These are phyloP conservation scores for Debaryomyces sp. DNA, from an alignment of 1,139 yeast genomes.

Conservation along the genomic window DNA sequence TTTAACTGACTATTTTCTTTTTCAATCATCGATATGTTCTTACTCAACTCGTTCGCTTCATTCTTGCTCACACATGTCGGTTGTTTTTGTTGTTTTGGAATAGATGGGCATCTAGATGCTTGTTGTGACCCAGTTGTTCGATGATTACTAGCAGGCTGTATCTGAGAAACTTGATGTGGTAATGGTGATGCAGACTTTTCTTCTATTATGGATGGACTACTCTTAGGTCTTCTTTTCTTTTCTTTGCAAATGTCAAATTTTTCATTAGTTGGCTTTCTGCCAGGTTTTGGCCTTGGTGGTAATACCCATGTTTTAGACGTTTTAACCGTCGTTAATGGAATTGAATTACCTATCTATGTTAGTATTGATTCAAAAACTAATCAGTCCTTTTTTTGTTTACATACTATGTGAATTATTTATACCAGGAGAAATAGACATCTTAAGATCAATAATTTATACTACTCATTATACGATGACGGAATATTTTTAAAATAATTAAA, in stretches of 20 bases:
- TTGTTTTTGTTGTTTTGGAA: background rate
- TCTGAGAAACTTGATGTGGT: slow-evolving; percentile 86
- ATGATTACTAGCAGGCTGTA: slow-evolving; percentile 47
- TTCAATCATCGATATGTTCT: slow-evolving; percentile 33
- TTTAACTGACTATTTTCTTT: slow-evolving; percentile 42
- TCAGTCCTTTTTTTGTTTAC: background rate
- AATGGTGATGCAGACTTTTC: background rate
- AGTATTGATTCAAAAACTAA: background rate
- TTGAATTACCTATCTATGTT: slow-evolving; percentile 9
- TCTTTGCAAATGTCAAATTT: slow-evolving; percentile 10
- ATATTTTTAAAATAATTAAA: background rate
- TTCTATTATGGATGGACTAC: background rate
- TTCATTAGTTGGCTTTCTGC: slow-evolving; percentile 65
- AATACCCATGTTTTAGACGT: slow-evolving; percentile 90
- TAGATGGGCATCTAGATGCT: background rate
- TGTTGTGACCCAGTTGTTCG: slow-evolving; percentile 7
- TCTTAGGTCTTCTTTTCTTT: slow-evolving; percentile 9
- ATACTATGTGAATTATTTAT: slow-evolving; percentile 6
- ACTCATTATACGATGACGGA: slow-evolving; percentile 1
- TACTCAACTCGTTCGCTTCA: slow-evolving; percentile 11
- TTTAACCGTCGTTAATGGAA: slow-evolving; percentile 11
- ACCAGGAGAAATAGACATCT: slow-evolving; percentile 7
- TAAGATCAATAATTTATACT: slow-evolving; percentile 1
- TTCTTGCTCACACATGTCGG: background rate
- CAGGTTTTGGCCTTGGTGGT: slow-evolving; percentile 92